phyloP scores from a whole-genome alignment of 75 land plant species.

The Gnetum montanum region DNA sequence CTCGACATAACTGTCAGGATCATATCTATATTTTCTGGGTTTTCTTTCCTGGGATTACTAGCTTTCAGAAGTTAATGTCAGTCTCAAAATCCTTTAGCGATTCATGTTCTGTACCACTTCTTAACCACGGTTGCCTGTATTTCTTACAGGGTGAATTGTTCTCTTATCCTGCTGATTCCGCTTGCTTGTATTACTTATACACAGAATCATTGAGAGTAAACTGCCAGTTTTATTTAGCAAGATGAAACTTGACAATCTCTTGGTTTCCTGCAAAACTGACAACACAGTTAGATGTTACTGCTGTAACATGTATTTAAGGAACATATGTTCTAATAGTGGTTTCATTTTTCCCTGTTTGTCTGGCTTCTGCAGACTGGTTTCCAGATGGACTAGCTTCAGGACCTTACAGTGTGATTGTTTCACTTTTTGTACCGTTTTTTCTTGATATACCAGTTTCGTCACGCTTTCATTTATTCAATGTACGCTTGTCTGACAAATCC shows the following conservation, averaged over 20 bases:
- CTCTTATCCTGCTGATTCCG: neutral
- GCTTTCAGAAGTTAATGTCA: too few species aligned
- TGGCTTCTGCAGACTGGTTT: conserved; percentile 43
- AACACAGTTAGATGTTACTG: conserved; percentile 3
- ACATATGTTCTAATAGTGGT: neutral
- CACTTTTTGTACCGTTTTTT: conserved; percentile 85
- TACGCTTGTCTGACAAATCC: conserved; percentile 75
- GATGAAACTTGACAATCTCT: neutral
- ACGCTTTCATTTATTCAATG: conserved; percentile 57
- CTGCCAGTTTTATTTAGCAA: neutral
- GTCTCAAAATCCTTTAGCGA: too few species aligned
- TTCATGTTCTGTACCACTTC: too few species aligned
- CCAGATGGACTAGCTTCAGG: conserved; percentile 53
- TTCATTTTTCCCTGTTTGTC: conserved; percentile 1
- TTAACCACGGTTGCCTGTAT: too few species aligned
- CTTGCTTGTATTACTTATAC: neutral
- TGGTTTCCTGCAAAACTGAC: neutral
- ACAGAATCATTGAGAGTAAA: neutral
- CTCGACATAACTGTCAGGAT: too few species aligned
- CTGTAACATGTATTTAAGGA: neutral
- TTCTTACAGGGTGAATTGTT: too few species aligned
- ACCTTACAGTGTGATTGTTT: conserved; percentile 85
- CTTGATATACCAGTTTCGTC: conserved; percentile 91
- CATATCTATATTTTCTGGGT: too few species aligned
- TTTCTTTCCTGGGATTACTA: too few species aligned